Conservation (phyloP, 345 rosid species). For the Camelina neglecta region DNA sequence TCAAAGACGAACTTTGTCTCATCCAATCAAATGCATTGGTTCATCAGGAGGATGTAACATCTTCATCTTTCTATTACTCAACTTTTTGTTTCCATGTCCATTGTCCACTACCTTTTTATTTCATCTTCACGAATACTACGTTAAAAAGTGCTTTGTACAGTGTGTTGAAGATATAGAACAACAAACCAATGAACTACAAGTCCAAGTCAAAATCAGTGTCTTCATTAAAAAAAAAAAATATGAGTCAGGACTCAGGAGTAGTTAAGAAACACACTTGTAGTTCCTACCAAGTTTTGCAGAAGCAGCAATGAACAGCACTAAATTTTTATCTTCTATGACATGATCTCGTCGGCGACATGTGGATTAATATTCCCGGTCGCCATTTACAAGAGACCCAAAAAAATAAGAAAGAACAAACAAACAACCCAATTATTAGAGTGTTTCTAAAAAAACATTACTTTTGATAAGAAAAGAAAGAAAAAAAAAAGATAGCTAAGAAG, state of each 20-base stretch:
- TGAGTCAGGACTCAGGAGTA: no score
- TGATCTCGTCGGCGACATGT: constrained; percentile 29
- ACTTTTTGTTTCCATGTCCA: background rate
- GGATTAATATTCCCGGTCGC: constrained; percentile 42
- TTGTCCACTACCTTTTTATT: background rate
- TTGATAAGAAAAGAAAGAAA: constrained; percentile 15
- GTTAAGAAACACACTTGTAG: background rate
- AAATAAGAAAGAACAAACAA: constrained; percentile 21
- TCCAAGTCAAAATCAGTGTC: background rate
- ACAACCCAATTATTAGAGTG: constrained; percentile 32
- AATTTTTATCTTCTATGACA: constrained; percentile 31
- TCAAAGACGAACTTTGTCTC: constrained; percentile 20
- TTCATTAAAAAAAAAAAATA: background rate
- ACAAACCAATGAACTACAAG: background rate
- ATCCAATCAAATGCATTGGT: constrained; percentile 24
- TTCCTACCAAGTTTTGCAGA: constrained; percentile 17
- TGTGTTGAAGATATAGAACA: background rate
- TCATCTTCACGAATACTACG: background rate
- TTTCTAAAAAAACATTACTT: constrained; percentile 32
- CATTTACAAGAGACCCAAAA: constrained; percentile 34
- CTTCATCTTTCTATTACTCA: background rate
- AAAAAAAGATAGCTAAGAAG: constrained; percentile 7
- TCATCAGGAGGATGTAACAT: background rate
- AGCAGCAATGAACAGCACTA: constrained; percentile 18
- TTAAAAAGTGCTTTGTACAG: background rate